Conservation (phyloP, 371 early-diverging fungal species). For the Mucor indicus region DNA sequence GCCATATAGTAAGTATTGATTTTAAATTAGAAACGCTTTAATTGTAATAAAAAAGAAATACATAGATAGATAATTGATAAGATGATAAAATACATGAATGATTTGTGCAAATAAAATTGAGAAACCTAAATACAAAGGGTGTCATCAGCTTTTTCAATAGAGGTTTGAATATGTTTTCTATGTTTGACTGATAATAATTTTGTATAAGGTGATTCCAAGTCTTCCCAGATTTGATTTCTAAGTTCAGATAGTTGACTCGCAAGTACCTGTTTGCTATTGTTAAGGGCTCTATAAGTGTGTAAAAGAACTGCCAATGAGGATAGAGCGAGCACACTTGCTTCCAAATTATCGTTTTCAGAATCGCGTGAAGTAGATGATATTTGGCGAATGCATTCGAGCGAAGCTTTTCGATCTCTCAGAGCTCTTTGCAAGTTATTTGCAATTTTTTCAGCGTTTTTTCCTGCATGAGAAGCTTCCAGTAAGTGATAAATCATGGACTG, state of each 20-base stretch:
- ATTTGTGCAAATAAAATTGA: too few species aligned
- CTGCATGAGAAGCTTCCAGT: constrained; percentile 16
- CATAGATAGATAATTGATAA: too few species aligned
- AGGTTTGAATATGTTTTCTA: constrained; percentile 23
- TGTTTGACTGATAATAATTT: constrained; percentile 5
- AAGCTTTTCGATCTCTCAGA: constrained; percentile 17
- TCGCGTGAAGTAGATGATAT: constrained; percentile 12
- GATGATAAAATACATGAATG: too few species aligned
- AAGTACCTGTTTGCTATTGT: not conserved
- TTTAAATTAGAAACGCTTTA: too few species aligned
- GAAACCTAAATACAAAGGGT: constrained; percentile 23
- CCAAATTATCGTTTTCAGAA: constrained; percentile 11
- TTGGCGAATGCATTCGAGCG: constrained; percentile 24
- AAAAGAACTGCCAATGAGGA: constrained; percentile 28
- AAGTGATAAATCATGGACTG: constrained; percentile 19
- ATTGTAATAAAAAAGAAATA: too few species aligned
- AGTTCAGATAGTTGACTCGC: constrained; percentile 14
- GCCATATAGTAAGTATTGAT: too few species aligned
- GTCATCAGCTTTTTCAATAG: constrained; percentile 24
- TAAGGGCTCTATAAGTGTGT: constrained; percentile 10
- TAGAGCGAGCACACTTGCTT: constrained; percentile 24
- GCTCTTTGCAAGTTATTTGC: constrained; percentile 17
- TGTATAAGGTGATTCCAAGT: constrained; percentile 18
- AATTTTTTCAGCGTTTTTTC: constrained; percentile 3
- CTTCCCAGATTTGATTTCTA: constrained; percentile 18